These are phyloP conservation scores for Simplicillium aogashimaense DNA, from an alignment of 2,329 filamentous ascomycete species.

Conservation along the genomic window DNA sequence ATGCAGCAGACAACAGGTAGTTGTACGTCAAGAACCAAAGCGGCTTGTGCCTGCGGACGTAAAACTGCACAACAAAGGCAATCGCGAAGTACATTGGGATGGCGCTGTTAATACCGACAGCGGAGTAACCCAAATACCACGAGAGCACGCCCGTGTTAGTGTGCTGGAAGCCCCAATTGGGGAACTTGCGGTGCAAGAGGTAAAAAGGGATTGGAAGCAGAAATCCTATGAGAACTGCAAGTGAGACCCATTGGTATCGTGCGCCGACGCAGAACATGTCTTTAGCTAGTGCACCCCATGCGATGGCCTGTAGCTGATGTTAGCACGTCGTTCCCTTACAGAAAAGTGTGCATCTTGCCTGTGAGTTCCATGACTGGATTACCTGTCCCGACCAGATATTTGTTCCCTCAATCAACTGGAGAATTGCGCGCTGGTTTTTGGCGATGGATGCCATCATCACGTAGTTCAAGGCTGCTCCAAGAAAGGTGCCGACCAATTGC, in stretches of 20 bases:
- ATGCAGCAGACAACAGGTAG: conserved; percentile 11
- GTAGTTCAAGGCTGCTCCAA: conserved; percentile 34
- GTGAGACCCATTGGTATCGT: conserved; percentile 8
- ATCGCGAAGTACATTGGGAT: conserved; percentile 20
- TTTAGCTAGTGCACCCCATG: conserved; percentile 15
- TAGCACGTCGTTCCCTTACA: too few species aligned
- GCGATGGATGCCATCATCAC: conserved; percentile 35
- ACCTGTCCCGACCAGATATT: conserved; percentile 35
- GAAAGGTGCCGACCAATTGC: conserved; percentile 28
- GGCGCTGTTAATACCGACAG: conserved; percentile 26
- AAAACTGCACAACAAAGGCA: conserved; percentile 21
- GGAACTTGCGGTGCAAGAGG: conserved; percentile 17
- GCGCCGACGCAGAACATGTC: conserved; percentile 10
- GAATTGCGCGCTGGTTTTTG: conserved; percentile 26
- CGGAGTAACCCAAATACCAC: conserved; percentile 30
- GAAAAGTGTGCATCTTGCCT: too few species aligned
- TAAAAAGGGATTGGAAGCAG: conserved; percentile 30
- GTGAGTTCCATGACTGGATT: conserved; percentile 34
- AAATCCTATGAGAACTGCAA: conserved; percentile 15
- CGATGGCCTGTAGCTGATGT: too few species aligned
- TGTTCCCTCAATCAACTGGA: conserved; percentile 26
- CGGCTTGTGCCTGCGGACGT: conserved; percentile 13
- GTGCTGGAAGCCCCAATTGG: conserved; percentile 16
- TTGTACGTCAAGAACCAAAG: conserved; percentile 17
- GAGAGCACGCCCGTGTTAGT: conserved; percentile 30